Base-by-base conservation (phyloP, 1,284 basidiomycete genomes). In the Macrocystidia cucumis region DNA sequence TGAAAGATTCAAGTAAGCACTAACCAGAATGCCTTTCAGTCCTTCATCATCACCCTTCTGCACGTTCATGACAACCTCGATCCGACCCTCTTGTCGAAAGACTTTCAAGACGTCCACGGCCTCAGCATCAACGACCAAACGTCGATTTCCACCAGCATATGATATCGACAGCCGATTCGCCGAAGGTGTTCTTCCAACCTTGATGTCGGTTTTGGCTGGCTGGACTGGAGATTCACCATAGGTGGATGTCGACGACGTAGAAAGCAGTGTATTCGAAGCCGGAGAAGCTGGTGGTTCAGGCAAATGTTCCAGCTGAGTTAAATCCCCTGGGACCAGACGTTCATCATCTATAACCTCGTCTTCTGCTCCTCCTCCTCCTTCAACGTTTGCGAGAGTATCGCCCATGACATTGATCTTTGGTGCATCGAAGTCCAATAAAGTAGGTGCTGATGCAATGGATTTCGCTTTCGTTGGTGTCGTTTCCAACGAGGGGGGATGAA, bases 141-240 rank as follows among this genome's bases (percentile, higher is more conserved):
- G 73, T 38, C 89, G 72, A 38, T 81, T 80, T 32, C 89, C 90
- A 27, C 83, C 82, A 42, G 91, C 91, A 57, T 95, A 98, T 1
- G 95, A 84, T 50, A 97, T 88, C 9, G 89, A 93, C n/a, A 97
- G 59, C n/a, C 83, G 74, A 49, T 87, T 87, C 17, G 83, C 78
- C 30, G 83, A 85, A 5, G 82, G 74, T 2, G 63, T 59, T 38
- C 51, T 49, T 6, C 40, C 44, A 3, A 41, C 26, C 42, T 59
- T 59, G 5, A 26, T 29, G 22, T 57, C 54, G 18, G 38, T 35
- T 42, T 58, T 55, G 12, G 48, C 39, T 20, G 51, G 40, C 13
- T 43, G 47, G 9, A 49, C 41, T 11, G 54, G 44, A 9, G 51
- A 50, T 24, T 59, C 63, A 32, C 56, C 59, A 38, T 52, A 53